Evolutionary conservation across 2,329 filamentous ascomycete genomes (phyloP).

Genomic region (Phialophora verrucosa): DNA sequence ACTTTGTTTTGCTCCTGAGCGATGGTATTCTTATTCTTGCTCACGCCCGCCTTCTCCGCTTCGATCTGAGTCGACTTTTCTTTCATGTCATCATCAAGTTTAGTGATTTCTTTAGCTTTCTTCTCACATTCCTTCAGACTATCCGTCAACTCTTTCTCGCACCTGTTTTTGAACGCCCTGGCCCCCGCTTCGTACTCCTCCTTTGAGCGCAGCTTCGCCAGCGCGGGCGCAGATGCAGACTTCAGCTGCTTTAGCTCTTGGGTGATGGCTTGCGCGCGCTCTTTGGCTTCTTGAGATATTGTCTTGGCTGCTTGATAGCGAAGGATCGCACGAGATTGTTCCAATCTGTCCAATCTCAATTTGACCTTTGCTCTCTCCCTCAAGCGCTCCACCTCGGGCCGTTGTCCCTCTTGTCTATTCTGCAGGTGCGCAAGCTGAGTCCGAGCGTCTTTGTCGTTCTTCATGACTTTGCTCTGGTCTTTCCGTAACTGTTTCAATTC

Average conservation of each 20-base stretch:
- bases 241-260: slow-evolving; percentile 66
- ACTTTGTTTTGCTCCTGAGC: slow-evolving; percentile 62
- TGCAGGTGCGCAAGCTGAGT: slow-evolving; percentile 72
- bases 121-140: slow-evolving; percentile 39
- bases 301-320: slow-evolving; percentile 64
- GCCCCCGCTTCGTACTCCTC: slow-evolving; percentile 64
- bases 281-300: slow-evolving; percentile 60
- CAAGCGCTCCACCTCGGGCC: slow-evolving; percentile 82
- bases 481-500: slow-evolving; percentile 73
- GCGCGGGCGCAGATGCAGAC: slow-evolving; percentile 67
- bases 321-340: slow-evolving; percentile 69
- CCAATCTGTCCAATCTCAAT: slow-evolving; percentile 67
- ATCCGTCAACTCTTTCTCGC: slow-evolving; percentile 59
- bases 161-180: slow-evolving; percentile 51
- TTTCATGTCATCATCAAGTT: slow-evolving; percentile 46
- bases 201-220: slow-evolving; percentile 73
- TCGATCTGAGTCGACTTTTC: slow-evolving; percentile 51
- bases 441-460: slow-evolving; percentile 62
- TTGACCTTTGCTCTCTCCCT: slow-evolving; percentile 74
- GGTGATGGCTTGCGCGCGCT: slow-evolving; percentile 60
- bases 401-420: slow-evolving; percentile 73
- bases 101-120: slow-evolving; percentile 50
- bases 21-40: slow-evolving; percentile 60
- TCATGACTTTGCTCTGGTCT: slow-evolving; percentile 69
- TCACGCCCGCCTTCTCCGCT: slow-evolving; percentile 58